These are phyloP conservation scores for Aspergillus fructus DNA, from an alignment of 2,329 filamentous ascomycete genomes.

Conservation along the genomic window DNA sequence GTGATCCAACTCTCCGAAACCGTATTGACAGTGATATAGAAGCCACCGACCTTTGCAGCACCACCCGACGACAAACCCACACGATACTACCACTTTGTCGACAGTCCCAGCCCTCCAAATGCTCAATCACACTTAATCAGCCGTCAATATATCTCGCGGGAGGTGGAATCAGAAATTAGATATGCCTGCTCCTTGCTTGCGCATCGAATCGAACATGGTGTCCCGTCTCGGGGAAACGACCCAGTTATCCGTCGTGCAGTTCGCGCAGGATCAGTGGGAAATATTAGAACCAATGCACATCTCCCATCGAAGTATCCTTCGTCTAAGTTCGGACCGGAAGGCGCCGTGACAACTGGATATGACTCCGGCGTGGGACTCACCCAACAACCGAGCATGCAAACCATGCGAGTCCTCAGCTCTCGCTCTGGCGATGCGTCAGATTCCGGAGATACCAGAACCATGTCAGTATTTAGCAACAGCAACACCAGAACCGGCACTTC, in stretches of 20 bases:
- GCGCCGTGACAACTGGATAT: slow-evolving; percentile 13
- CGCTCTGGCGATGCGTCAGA: slow-evolving; percentile 14
- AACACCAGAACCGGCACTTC: slow-evolving; percentile 12
- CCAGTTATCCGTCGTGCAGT: not conserved
- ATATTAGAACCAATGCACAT: not conserved
- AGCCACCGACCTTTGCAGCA: slow-evolving; percentile 16
- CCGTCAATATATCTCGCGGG: slow-evolving; percentile 32
- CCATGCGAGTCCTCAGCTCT: slow-evolving; percentile 13
- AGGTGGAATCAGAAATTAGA: slow-evolving; percentile 36
- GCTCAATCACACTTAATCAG: slow-evolving; percentile 34
- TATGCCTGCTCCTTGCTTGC: slow-evolving; percentile 34
- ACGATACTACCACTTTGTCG: slow-evolving; percentile 35
- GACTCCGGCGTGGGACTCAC: slow-evolving; percentile 25
- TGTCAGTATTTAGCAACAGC: slow-evolving; percentile 9
- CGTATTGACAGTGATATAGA: slow-evolving; percentile 8
- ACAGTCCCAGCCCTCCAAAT: slow-evolving; percentile 32
- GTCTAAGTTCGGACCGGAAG: slow-evolving; percentile 6
- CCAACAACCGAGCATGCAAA: slow-evolving; percentile 19
- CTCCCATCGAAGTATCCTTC: slow-evolving; percentile 15
- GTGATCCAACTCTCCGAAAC: not conserved
- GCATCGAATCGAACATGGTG: slow-evolving; percentile 29
- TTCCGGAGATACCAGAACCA: not conserved
- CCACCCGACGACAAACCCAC: slow-evolving; percentile 16
- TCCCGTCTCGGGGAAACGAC: slow-evolving; percentile 4
- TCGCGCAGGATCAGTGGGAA: not conserved